Conservation (phyloP, 768 basidiomycete species). For the Rhodotorula toruloides region DNA sequence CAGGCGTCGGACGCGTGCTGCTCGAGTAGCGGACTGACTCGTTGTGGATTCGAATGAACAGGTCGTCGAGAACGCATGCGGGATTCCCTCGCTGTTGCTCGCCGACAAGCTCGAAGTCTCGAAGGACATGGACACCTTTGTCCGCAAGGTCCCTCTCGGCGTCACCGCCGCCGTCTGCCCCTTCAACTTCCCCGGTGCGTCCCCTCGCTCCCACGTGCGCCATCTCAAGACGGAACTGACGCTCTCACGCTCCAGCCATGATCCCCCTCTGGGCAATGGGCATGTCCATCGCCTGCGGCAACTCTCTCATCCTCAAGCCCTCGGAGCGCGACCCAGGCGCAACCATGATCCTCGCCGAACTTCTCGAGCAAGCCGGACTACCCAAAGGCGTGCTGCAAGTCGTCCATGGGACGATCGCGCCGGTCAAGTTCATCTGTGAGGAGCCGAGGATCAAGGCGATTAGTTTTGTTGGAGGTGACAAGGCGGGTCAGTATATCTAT, state of each 20-base stretch:
- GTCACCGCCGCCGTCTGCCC: slow-evolving; percentile 69
- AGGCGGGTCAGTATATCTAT: slow-evolving; percentile 89
- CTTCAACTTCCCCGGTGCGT: slow-evolving; percentile 47
- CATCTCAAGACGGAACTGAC: background rate
- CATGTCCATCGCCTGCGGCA: slow-evolving; percentile 78
- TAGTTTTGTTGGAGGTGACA: slow-evolving; percentile 91
- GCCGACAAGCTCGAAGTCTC: slow-evolving; percentile 89
- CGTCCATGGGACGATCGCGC: slow-evolving; percentile 81
- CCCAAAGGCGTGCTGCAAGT: slow-evolving; percentile 76
- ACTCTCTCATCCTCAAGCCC: slow-evolving; percentile 89
- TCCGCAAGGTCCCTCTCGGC: slow-evolving; percentile 75
- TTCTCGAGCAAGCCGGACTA: slow-evolving; percentile 71
- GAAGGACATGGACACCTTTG: slow-evolving; percentile 89
- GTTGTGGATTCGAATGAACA: slow-evolving; percentile 72
- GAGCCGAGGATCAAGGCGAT: slow-evolving; percentile 86
- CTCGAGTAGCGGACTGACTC: slow-evolving; percentile 65
- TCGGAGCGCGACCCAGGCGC: slow-evolving; percentile 96
- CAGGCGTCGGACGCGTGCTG: background rate
- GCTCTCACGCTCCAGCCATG: slow-evolving; percentile 52
- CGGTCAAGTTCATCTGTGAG: slow-evolving; percentile 87
- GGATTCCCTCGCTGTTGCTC: slow-evolving; percentile 74
- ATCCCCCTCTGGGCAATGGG: slow-evolving; percentile 91
- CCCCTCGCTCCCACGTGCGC: background rate
- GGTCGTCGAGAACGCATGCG: slow-evolving; percentile 57
- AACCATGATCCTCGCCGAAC: slow-evolving; percentile 93